A percentile compares a stretch with the other conserved stretches of the same genome.
phyloP scores from a whole-genome alignment of 164 flowering plant genomes.

The Brasenia schreberi region DNA sequence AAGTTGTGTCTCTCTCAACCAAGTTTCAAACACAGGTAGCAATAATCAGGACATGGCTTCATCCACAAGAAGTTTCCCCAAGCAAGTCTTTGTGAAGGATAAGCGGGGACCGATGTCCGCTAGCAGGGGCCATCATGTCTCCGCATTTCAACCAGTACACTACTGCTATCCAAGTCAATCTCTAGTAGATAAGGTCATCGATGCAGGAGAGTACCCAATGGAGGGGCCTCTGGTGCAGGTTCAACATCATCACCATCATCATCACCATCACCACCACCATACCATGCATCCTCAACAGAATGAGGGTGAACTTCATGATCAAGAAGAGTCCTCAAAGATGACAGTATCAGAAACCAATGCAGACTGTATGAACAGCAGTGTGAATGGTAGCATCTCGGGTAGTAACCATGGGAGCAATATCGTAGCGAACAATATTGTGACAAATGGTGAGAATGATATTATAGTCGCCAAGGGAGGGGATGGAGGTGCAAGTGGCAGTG shows the following conservation, averaged over 20 bases:
- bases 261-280: slow-evolving; percentile 42
- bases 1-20: slow-evolving; percentile 26
- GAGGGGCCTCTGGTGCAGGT: slow-evolving; percentile 30
- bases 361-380: slow-evolving; percentile 32
- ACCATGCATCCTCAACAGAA: slow-evolving; percentile 21
- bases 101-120: slow-evolving; percentile 26
- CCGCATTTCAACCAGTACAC: slow-evolving; percentile 37
- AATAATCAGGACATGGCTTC: slow-evolving; percentile 43
- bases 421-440: slow-evolving; percentile 22
- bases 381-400: slow-evolving; percentile 61
- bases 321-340: slow-evolving; percentile 24
- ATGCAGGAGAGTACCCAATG: slow-evolving; percentile 16
- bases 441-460: slow-evolving; percentile 36
- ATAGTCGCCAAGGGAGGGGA: slow-evolving; percentile 29
- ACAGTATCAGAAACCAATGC: slow-evolving; percentile 32
- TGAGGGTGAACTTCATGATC: slow-evolving; percentile 31
- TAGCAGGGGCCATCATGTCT: slow-evolving; percentile 18
- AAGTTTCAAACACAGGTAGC: slow-evolving; percentile 40
- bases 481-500: slow-evolving; percentile 21
- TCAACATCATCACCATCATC: slow-evolving; percentile 41
- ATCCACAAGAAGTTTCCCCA: slow-evolving; percentile 23
- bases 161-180: slow-evolving; percentile 16
- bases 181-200: slow-evolving; percentile 15
- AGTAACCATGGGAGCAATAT: slow-evolving; percentile 69
- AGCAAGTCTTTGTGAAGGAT: slow-evolving; percentile 28